These are phyloP conservation scores for Sporisorium scitamineum DNA, from an alignment of 1,284 basidiomycete genomes.

Conservation along the genomic window DNA sequence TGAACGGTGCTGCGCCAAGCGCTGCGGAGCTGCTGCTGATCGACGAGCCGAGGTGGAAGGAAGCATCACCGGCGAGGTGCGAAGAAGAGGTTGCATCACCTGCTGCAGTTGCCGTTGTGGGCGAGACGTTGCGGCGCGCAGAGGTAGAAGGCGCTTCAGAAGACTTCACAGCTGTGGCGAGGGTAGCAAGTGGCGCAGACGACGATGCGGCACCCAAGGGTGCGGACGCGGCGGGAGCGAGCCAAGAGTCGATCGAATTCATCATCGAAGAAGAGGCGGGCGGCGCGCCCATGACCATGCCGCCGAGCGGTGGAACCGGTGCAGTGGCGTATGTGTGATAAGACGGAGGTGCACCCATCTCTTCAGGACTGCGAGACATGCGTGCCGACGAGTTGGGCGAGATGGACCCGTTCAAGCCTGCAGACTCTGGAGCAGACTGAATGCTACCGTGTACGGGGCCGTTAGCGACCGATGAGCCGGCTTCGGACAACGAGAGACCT, in stretches of 20 bases:
- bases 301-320: slow-evolving; percentile 14
- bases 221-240: slow-evolving; percentile 25
- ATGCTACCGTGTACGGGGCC: slow-evolving; percentile 9
- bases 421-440: slow-evolving; percentile 20
- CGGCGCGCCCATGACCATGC: slow-evolving; percentile 29
- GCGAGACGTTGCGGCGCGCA: slow-evolving; percentile 15
- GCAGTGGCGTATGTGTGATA: slow-evolving; percentile 10
- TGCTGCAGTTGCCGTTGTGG: slow-evolving; percentile 9
- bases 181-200: background rate
- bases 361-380: slow-evolving; percentile 27
- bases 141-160: background rate
- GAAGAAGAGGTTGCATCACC: slow-evolving; percentile 11
- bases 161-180: background rate
- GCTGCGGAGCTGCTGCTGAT: slow-evolving; percentile 6
- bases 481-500: slow-evolving; percentile 11
- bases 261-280: slow-evolving; percentile 21
- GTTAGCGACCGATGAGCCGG: slow-evolving; percentile 2
- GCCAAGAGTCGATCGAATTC: slow-evolving; percentile 41
- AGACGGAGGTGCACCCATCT: background rate
- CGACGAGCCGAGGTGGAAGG: slow-evolving; percentile 31
- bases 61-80: background rate
- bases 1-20: slow-evolving; percentile 24
- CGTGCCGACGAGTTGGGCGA: slow-evolving; percentile 36
- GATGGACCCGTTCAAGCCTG: slow-evolving; percentile 23
- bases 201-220: slow-evolving; percentile 1